Percentiles rank a stretch among this genome's conserved stretches.
phyloP scores from a whole-genome alignment of 495 filamentous ascomycete species.

The Penicillium canariense region DNA sequence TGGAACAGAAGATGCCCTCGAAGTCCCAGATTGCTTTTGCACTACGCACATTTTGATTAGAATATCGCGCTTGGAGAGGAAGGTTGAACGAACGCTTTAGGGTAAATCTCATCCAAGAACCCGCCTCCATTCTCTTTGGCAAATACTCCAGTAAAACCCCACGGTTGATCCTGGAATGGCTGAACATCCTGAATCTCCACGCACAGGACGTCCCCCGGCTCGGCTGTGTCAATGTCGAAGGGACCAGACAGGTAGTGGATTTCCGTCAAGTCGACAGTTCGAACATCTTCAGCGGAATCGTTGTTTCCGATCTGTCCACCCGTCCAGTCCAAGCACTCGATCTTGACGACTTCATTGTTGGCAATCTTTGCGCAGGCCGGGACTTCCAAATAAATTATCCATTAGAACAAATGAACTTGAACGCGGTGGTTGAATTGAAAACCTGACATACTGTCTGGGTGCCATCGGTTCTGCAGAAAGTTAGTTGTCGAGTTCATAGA shows the following conservation, averaged over 20 bases:
- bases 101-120: constrained; percentile 88
- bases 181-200: constrained; percentile 97
- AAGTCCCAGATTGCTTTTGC: constrained; percentile 98
- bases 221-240: constrained; percentile 83
- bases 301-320: constrained; percentile 89
- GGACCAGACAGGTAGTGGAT: constrained; percentile 90
- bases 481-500: not conserved
- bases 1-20: constrained; percentile 90
- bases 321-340: constrained; percentile 89
- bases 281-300: constrained; percentile 85
- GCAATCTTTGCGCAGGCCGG: constrained; percentile 73
- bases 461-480: constrained; percentile 77
- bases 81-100: constrained; percentile 57
- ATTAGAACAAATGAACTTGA: not conserved
- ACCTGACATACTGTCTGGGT: constrained; percentile 70
- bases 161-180: constrained; percentile 80
- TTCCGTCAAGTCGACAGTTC: constrained; percentile 77
- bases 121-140: constrained; percentile 82
- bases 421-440: not conserved
- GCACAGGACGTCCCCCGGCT: constrained; percentile 81
- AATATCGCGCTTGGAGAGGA: not conserved
- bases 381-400: constrained; percentile 49
- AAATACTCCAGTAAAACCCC: constrained; percentile 92
- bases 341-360: constrained; percentile 87
- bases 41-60: constrained; percentile 31